A percentile compares a stretch with the other conserved stretches of the same genome.
Conservation (phyloP, 2,329 filamentous ascomycete genomes). For the Boeremia lycopersici region DNA sequence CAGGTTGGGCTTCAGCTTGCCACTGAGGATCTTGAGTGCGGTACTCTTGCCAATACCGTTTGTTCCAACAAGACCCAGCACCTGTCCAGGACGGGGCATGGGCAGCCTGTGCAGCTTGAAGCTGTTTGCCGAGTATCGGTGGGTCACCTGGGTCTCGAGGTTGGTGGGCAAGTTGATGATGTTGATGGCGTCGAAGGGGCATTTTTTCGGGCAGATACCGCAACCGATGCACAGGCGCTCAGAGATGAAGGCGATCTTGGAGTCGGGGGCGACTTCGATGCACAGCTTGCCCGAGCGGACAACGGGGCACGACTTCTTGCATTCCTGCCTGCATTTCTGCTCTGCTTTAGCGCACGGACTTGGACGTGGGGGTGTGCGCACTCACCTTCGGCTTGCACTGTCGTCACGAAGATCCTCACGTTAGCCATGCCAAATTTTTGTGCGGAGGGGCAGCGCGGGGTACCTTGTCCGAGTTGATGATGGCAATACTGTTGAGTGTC, state of each 20-base stretch:
- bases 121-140: slow-evolving; percentile 98
- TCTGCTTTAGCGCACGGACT: slow-evolving; percentile 22
- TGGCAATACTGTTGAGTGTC: slow-evolving; percentile 73
- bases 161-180: slow-evolving; percentile 99
- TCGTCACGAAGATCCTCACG: slow-evolving; percentile 50
- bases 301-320: slow-evolving; percentile 98
- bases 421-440: slow-evolving; percentile 43
- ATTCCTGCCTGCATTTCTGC: slow-evolving; percentile 98
- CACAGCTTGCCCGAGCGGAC: slow-evolving; percentile 97
- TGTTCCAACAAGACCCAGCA: slow-evolving; percentile 94
- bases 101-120: slow-evolving; percentile 98
- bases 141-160: slow-evolving; percentile 96
- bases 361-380: slow-evolving; percentile 28
- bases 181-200: slow-evolving; percentile 96
- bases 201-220: slow-evolving; percentile 99
- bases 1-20: slow-evolving; percentile 97
- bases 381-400: slow-evolving; percentile 87
- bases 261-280: slow-evolving; percentile 87
- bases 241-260: slow-evolving; percentile 97
- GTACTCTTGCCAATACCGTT: slow-evolving; percentile 99
- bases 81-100: slow-evolving; percentile 93
- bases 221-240: slow-evolving; percentile 96
- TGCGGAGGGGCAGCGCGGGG: slow-evolving; percentile 50
- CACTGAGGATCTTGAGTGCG: slow-evolving; percentile 97
- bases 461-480: slow-evolving; percentile 98